Evolutionary conservation across 306 rosid genomes (phyloP).

Genomic region (Ammopiptanthus mongolicus): DNA sequence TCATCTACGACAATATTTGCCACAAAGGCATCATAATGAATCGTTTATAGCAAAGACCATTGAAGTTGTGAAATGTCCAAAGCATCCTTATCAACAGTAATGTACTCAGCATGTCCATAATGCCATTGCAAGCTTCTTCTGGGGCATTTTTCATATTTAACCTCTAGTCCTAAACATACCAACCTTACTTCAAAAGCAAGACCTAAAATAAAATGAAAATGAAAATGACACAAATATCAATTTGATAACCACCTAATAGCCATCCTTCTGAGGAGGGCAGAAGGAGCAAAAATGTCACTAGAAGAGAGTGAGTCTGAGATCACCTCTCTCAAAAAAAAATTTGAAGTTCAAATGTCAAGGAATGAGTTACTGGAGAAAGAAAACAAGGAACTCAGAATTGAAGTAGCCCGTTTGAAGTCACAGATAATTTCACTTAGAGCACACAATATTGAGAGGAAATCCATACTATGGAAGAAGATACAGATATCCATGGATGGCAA

Average conservation of each 20-base stretch:
- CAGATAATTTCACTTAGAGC: conserved; percentile 68
- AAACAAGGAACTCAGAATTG: conserved; percentile 66
- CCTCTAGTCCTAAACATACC: conserved; percentile 20
- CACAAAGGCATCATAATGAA: conserved; percentile 39
- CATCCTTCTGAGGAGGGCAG: conserved; percentile 19
- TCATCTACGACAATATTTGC: conserved; percentile 30
- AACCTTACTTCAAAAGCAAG: conserved; percentile 55
- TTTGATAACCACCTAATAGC: conserved; percentile 9
- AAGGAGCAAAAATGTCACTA: conserved; percentile 38
- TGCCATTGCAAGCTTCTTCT: conserved; percentile 21
- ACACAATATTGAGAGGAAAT: conserved; percentile 64
- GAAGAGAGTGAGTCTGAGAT: conserved; percentile 50
- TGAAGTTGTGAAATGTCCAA: conserved; percentile 29
- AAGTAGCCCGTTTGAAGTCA: conserved; percentile 53
- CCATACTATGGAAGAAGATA: conserved; percentile 83
- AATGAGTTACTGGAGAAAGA: conserved; percentile 57
- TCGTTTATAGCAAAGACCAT: conserved; percentile 12
- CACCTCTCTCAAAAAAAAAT: conserved; percentile 39
- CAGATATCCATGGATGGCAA: conserved; percentile 56
- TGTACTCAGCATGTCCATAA: background rate
- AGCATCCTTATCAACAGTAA: conserved; percentile 27
- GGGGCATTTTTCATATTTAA: conserved; percentile 28
- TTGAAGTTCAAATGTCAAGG: conserved; percentile 48
- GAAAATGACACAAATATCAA: conserved; percentile 22
- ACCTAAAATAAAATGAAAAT: conserved; percentile 28